phyloP scores from a whole-genome alignment of 1,284 basidiomycete genomes.

The Tetrapyrgos nigripes region DNA sequence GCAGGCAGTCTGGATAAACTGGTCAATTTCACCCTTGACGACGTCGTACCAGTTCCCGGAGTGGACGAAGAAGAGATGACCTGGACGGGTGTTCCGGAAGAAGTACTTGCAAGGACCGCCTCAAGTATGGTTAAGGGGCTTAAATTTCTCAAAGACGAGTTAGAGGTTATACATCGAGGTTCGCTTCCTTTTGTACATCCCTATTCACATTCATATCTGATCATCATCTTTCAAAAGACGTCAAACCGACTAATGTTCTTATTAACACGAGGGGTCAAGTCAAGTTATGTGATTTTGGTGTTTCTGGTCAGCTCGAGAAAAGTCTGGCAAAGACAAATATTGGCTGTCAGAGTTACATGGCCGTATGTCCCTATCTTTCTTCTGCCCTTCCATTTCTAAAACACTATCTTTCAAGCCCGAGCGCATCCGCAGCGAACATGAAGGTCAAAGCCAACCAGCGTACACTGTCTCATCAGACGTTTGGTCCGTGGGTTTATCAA shows the following conservation, averaged over 20 bases:
- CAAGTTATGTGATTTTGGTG: constrained; percentile 98
- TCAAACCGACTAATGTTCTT: constrained; percentile 97
- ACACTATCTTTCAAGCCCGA: constrained; percentile 69
- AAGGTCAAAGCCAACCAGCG: constrained; percentile 78
- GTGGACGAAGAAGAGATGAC: constrained; percentile 29
- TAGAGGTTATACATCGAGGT: constrained; percentile 98
- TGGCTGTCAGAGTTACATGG: constrained; percentile 99
- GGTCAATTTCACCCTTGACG: constrained; percentile 43
- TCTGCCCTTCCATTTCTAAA: constrained; percentile 11
- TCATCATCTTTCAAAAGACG: constrained; percentile 57
- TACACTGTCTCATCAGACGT: constrained; percentile 98
- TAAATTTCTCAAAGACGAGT: constrained; percentile 94
- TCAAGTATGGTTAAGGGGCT: constrained; percentile 88
- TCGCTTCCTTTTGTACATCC: constrained; percentile 25
- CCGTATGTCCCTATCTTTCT: constrained; percentile 59
- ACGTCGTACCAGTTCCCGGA: constrained; percentile 11
- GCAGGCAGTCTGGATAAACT: constrained; percentile 93
- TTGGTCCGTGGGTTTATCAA: constrained; percentile 96
- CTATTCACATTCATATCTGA: neutral
- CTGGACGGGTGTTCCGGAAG: constrained; percentile 75
- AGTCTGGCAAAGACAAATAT: constrained; percentile 98
- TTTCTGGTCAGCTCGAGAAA: constrained; percentile 97
- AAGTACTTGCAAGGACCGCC: constrained; percentile 87
- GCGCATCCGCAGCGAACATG: constrained; percentile 93
- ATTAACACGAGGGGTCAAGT: constrained; percentile 90